Evolutionary conservation across 169 alveolate species (phyloP).

Genomic region (Plasmodium blacklocki): DNA sequence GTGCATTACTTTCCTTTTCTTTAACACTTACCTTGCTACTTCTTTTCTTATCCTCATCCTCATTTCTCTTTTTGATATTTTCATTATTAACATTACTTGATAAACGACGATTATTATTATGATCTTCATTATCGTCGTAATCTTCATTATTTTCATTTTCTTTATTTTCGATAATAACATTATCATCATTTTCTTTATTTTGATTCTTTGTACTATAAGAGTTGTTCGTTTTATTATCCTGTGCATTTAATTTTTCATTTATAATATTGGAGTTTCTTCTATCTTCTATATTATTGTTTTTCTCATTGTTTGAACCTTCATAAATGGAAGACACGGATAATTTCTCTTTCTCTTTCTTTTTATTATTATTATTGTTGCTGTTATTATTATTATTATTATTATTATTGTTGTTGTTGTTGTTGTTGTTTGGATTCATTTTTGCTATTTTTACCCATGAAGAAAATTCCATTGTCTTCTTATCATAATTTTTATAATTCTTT

Average conservation of each 20-base stretch:
- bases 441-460: constrained; percentile 73
- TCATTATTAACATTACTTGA: not conserved
- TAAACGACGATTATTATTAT: too few species aligned
- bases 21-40: not conserved
- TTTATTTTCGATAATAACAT: not conserved
- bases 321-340: not conserved
- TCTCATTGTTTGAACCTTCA: not conserved
- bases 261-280: not conserved
- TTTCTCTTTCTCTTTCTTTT: not conserved
- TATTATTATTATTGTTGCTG: not conserved
- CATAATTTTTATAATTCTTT: constrained; percentile 54
- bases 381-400: constrained; percentile 1
- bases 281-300: not conserved
- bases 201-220: not conserved
- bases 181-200: not conserved
- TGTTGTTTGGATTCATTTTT: constrained; percentile 39
- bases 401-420: constrained; percentile 8
- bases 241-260: not conserved
- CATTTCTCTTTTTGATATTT: not conserved
- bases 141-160: constrained; percentile 6
- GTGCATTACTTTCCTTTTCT: not conserved
- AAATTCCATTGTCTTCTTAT: constrained; percentile 54
- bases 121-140: not conserved
- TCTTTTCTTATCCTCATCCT: constrained; percentile 9
- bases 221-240: not conserved